Evolutionary conservation across 2,329 filamentous ascomycete species (phyloP).

Genomic region (Hymenoscyphus salicellus): DNA sequence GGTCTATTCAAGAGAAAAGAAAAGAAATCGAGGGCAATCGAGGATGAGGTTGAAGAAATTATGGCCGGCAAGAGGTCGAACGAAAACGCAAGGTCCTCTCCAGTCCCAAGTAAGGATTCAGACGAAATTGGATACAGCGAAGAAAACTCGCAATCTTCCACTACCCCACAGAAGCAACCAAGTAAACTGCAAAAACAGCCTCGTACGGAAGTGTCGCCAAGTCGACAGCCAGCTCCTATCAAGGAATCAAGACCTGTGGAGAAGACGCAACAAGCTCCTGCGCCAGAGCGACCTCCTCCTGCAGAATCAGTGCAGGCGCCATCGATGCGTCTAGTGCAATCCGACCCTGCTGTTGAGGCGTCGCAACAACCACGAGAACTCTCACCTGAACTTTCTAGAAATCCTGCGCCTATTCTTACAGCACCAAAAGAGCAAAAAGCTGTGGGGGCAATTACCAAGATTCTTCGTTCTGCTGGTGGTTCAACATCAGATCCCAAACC

Average conservation of each 20-base stretch:
- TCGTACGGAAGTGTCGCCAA: conserved; percentile 29
- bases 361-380: conserved; percentile 33
- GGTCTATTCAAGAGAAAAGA: conserved; percentile 50
- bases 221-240: conserved; percentile 21
- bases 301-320: conserved; percentile 30
- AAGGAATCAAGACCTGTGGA: conserved; percentile 28
- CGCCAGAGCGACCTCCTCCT: conserved; percentile 29
- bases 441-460: conserved; percentile 42
- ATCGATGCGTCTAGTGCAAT: conserved; percentile 34
- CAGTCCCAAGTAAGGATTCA: conserved; percentile 35
- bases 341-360: conserved; percentile 25
- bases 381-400: conserved; percentile 39
- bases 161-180: conserved; percentile 50
- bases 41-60: conserved; percentile 47
- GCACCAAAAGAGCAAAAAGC: conserved; percentile 43
- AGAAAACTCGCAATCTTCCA: conserved; percentile 28
- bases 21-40: conserved; percentile 50
- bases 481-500: conserved; percentile 49
- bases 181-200: conserved; percentile 70
- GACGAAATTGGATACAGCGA: conserved; percentile 29
- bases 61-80: conserved; percentile 38
- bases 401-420: conserved; percentile 37
- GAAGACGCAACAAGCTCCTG: conserved; percentile 23
- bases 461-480: conserved; percentile 40
- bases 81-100: conserved; percentile 41